These are phyloP conservation scores for Chrysoporthe deuterocubensis DNA, from an alignment of 2,329 filamentous ascomycete genomes.

Conservation along the genomic window DNA sequence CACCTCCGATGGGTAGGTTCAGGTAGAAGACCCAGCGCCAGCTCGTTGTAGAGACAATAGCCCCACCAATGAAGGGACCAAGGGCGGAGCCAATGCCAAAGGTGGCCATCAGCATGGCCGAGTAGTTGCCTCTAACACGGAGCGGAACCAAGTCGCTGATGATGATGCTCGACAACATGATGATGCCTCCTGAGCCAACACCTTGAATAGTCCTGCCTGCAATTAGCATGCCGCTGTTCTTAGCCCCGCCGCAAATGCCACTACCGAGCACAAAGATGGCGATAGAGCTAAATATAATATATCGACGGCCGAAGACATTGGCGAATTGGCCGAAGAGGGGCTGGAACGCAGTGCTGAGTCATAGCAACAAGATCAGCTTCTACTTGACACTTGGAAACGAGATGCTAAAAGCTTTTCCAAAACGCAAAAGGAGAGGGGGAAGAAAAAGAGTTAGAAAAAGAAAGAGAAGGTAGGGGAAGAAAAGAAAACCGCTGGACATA, in stretches of 20 bases:
- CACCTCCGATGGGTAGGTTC: slow-evolving; percentile 4
- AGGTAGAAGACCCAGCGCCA: slow-evolving; percentile 37
- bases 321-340: slow-evolving; percentile 55
- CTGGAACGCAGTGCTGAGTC: slow-evolving; percentile 41
- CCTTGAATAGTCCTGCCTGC: slow-evolving; percentile 53
- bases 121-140: slow-evolving; percentile 13
- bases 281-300: slow-evolving; percentile 29
- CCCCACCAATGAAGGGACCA: slow-evolving; percentile 25
- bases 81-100: slow-evolving; percentile 32
- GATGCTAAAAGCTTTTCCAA: too few relatives aligned
- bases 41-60: slow-evolving; percentile 30
- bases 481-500: neutral
- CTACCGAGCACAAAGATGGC: slow-evolving; percentile 54
- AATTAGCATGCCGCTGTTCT: slow-evolving; percentile 49
- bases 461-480: neutral
- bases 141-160: slow-evolving; percentile 32
- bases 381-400: too few relatives aligned
- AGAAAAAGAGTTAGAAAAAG: too few relatives aligned
- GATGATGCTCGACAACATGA: slow-evolving; percentile 30
- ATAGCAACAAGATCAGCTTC: neutral
- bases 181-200: slow-evolving; percentile 39
- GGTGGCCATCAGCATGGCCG: slow-evolving; percentile 29
- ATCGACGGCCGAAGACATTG: slow-evolving; percentile 55
- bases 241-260: slow-evolving; percentile 53
- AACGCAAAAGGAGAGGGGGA: too few relatives aligned